A percentile compares a stretch with the other conserved stretches of the same genome.
Conservation (phyloP, 192 early-diverging fungal species). For the Gryganskiella cystojenkinii region DNA sequence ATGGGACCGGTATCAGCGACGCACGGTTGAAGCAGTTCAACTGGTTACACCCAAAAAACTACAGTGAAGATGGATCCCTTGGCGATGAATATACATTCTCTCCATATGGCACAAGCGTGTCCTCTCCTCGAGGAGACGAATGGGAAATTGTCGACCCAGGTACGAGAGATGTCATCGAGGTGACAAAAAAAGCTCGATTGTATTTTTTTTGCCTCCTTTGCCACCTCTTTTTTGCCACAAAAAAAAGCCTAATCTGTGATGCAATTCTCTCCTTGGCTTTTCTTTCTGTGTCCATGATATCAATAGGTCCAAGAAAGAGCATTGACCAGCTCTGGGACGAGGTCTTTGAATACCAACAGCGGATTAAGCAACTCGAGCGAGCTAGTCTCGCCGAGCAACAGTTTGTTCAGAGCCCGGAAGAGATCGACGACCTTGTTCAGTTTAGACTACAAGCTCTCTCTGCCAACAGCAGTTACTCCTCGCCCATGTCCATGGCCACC, state of each 20-base stretch:
- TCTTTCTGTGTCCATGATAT: too few relatives aligned
- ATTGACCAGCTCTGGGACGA: constrained; percentile 45
- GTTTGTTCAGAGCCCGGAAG: neutral
- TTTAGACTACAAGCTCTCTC: neutral
- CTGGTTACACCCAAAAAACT: constrained; percentile 43
- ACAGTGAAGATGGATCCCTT: constrained; percentile 27
- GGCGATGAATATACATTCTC: constrained; percentile 34
- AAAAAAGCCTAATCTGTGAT: neutral
- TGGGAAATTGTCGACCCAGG: constrained; percentile 40
- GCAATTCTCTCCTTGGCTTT: neutral
- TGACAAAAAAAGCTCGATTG: neutral
- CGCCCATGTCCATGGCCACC: too few relatives aligned
- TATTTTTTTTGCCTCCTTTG: neutral
- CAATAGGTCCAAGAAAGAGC: constrained; percentile 35
- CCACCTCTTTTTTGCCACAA: neutral
- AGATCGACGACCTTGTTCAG: neutral
- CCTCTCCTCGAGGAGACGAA: constrained; percentile 46
- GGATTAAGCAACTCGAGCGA: constrained; percentile 30
- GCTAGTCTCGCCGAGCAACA: constrained; percentile 6
- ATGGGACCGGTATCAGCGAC: constrained; percentile 33
- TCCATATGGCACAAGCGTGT: constrained; percentile 36
- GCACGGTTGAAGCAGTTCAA: constrained; percentile 28
- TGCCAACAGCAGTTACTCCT: too few relatives aligned
- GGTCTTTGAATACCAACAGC: constrained; percentile 44
- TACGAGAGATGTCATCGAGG: neutral